phyloP scores from a whole-genome alignment of 2,329 filamentous ascomycete genomes.

The Helotiales sp. region DNA sequence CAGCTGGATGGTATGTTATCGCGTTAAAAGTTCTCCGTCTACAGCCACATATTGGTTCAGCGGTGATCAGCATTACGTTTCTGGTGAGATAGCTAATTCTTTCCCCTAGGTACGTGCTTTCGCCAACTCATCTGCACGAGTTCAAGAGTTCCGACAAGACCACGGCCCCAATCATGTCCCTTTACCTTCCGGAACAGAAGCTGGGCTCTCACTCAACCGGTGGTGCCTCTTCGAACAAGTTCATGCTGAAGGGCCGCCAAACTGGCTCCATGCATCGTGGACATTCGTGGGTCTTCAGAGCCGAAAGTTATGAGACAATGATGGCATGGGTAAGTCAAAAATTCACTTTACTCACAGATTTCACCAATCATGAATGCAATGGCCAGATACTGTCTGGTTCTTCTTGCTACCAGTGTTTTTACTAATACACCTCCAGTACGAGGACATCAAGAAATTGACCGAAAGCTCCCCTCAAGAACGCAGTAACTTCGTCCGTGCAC shows the following conservation, averaged over 20 bases:
- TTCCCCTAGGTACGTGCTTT: slow-evolving; percentile 78
- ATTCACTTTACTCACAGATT: not conserved
- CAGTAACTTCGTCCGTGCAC: slow-evolving; percentile 80
- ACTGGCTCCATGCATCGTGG: slow-evolving; percentile 88
- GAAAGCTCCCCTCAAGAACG: slow-evolving; percentile 88
- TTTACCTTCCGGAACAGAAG: slow-evolving; percentile 93
- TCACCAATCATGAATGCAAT: no score
- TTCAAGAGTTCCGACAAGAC: slow-evolving; percentile 97
- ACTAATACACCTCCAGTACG: no score
- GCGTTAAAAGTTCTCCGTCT: not conserved
- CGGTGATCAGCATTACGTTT: not conserved
- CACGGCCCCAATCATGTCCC: slow-evolving; percentile 91
- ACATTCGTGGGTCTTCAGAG: slow-evolving; percentile 71
- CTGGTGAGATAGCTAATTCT: not conserved
- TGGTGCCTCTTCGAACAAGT: slow-evolving; percentile 89
- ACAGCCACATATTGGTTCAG: not conserved
- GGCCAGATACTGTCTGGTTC: no score
- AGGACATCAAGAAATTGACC: slow-evolving; percentile 86
- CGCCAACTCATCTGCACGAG: slow-evolving; percentile 94
- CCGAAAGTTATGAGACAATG: slow-evolving; percentile 86
- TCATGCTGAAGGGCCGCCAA: slow-evolving; percentile 94
- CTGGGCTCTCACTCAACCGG: slow-evolving; percentile 85
- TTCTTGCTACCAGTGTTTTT: no score
- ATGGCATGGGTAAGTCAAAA: slow-evolving; percentile 65
- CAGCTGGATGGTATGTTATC: slow-evolving; percentile 76